phyloP scores from a whole-genome alignment of 495 filamentous ascomycete species.

The Penicillium bialowiezense region DNA sequence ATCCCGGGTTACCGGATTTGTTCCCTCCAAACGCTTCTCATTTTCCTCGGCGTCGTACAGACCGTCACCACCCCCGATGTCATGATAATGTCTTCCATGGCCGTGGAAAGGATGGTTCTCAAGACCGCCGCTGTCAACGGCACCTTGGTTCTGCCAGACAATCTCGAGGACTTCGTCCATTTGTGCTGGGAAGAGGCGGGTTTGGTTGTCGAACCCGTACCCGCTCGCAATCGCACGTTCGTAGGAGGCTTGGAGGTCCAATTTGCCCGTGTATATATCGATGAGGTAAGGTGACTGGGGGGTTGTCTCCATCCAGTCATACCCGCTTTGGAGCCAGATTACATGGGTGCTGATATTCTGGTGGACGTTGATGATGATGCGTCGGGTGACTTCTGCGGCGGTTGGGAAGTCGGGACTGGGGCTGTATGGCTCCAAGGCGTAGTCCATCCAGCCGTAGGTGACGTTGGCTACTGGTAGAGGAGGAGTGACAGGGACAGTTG shows the following conservation, averaged over 20 bases:
- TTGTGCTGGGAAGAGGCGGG: constrained; percentile 49
- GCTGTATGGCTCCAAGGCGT: constrained; percentile 40
- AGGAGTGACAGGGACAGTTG: constrained; percentile 12
- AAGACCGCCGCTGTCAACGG: constrained; percentile 37
- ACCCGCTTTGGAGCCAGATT: constrained; percentile 41
- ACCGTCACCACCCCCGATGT: constrained; percentile 57
- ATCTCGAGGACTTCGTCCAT: constrained; percentile 64
- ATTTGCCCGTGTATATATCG: constrained; percentile 49
- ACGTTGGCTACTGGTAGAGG: constrained; percentile 39
- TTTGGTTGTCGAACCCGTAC: constrained; percentile 51
- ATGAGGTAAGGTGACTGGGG: constrained; percentile 52
- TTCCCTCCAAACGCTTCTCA: constrained; percentile 42
- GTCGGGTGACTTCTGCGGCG: constrained; percentile 51
- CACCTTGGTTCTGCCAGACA: constrained; percentile 51
- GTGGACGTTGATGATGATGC: constrained; percentile 42
- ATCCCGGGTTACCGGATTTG: constrained; percentile 48
- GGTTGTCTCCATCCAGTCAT: constrained; percentile 47
- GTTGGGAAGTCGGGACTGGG: constrained; percentile 36
- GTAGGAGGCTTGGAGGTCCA: constrained; percentile 40
- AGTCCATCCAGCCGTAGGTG: constrained; percentile 50
- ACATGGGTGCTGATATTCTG: constrained; percentile 43
- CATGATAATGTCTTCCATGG: constrained; percentile 57
- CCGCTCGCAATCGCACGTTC: constrained; percentile 13
- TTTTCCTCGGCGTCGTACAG: constrained; percentile 52
- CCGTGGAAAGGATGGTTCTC: constrained; percentile 61